Conservation (phyloP, 2,329 filamentous ascomycete genomes). For the Stachybotrys echinatus region DNA sequence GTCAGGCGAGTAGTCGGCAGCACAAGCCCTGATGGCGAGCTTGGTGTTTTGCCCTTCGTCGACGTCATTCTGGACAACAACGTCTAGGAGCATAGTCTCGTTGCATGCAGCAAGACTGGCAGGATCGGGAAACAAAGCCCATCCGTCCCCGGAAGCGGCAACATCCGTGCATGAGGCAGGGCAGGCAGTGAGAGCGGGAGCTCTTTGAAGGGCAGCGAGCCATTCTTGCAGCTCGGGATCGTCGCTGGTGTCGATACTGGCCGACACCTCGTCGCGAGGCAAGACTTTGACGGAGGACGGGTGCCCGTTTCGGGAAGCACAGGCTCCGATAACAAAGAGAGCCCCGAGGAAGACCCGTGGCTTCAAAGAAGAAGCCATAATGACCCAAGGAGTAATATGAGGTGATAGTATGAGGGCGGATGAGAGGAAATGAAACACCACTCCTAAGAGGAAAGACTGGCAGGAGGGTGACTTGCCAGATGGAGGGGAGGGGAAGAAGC, state of each 20-base stretch:
- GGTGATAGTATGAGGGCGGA: no score
- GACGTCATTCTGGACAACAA: constrained; percentile 1
- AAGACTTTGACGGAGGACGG: background rate
- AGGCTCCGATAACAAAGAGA: background rate
- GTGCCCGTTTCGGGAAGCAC: background rate
- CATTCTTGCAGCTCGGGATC: constrained; percentile 1
- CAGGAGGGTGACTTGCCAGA: no score
- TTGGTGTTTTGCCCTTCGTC: constrained; percentile 1
- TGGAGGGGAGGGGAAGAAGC: no score
- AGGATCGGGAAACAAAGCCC: constrained; percentile 1
- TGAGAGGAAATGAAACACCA: no score
- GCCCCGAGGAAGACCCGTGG: background rate
- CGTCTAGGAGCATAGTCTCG: constrained; percentile 5
- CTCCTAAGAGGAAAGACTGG: no score
- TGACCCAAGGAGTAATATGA: background rate
- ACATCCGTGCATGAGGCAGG: background rate
- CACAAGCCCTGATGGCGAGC: constrained; percentile 3
- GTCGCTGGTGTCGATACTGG: background rate
- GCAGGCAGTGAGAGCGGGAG: background rate
- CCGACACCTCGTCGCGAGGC: background rate
- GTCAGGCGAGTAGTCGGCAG: background rate
- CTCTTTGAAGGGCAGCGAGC: constrained; percentile 3
- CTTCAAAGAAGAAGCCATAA: background rate
- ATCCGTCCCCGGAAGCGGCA: background rate
- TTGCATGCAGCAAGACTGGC: constrained; percentile 3